A percentile compares a stretch with the other conserved stretches of the same genome.
phyloP scores from a whole-genome alignment of 495 filamentous ascomycete species.

The Melanomma pulvis-pyrius region DNA sequence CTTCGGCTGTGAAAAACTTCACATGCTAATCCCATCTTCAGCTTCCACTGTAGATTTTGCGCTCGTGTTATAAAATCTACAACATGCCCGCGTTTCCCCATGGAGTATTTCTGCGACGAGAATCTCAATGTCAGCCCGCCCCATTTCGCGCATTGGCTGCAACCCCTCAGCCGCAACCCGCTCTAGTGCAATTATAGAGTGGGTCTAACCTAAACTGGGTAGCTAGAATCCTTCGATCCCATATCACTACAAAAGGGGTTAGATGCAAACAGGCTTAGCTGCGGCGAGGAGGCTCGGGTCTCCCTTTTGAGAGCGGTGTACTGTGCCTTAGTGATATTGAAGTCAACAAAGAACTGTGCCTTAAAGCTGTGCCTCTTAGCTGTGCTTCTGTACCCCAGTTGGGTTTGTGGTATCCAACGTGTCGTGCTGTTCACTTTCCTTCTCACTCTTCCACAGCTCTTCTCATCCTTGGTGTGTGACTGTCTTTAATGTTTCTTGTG shows the following conservation, averaged over 20 bases:
- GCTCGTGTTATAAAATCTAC: too few species aligned
- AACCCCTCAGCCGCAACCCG: too few species aligned
- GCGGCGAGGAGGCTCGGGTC: background rate
- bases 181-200: background rate
- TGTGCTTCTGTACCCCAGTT: background rate
- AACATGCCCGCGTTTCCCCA: background rate
- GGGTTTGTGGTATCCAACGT: too few species aligned
- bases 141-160: too few species aligned
- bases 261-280: background rate
- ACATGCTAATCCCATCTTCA: too few species aligned
- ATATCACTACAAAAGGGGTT: background rate
- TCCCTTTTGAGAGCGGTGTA: background rate
- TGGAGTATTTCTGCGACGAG: background rate
- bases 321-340: background rate
- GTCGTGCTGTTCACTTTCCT: background rate
- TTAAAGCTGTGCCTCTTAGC: background rate
- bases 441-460: background rate
- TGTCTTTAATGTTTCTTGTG: background rate
- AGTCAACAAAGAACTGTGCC: background rate
- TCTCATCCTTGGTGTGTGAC: too few species aligned
- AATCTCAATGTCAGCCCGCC: background rate
- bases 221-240: background rate
- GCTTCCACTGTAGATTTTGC: too few species aligned
- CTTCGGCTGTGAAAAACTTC: too few species aligned
- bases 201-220: background rate